Percentiles rank a stretch among this genome's conserved stretches.
Evolutionary conservation across 306 rosid genomes (phyloP).

Genomic region (Neltuma alba): DNA sequence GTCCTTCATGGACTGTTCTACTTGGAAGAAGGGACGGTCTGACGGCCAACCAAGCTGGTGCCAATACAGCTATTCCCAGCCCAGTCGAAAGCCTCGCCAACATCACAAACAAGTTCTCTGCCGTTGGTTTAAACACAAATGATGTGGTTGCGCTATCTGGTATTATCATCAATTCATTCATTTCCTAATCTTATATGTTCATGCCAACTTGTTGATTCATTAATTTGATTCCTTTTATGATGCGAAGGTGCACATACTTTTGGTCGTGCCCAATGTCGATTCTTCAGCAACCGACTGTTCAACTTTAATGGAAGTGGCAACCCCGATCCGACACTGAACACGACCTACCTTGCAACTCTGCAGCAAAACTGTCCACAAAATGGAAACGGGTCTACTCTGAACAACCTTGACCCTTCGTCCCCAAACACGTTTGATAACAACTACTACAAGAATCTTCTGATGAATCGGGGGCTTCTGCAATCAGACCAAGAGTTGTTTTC

Average conservation of each 20-base stretch:
- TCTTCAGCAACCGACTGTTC: slow-evolving; percentile 54
- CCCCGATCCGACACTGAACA: slow-evolving; percentile 63
- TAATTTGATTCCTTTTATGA: background rate
- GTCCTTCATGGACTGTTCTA: slow-evolving; percentile 68
- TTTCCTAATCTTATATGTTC: background rate
- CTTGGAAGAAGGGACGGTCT: slow-evolving; percentile 75
- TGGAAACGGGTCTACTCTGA: slow-evolving; percentile 43
- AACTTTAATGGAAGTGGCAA: slow-evolving; percentile 48
- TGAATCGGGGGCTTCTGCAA: slow-evolving; percentile 55
- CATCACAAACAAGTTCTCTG: slow-evolving; percentile 59
- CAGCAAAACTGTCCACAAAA: slow-evolving; percentile 64
- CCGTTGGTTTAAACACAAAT: slow-evolving; percentile 56
- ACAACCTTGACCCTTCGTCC: slow-evolving; percentile 56
- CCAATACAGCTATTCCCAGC: slow-evolving; percentile 55
- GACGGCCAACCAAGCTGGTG: slow-evolving; percentile 67
- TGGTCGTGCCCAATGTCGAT: slow-evolving; percentile 65
- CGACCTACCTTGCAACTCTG: slow-evolving; percentile 54
- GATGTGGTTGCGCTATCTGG: slow-evolving; percentile 82
- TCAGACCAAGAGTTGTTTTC: slow-evolving; percentile 68
- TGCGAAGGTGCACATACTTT: slow-evolving; percentile 70
- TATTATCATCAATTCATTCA: slow-evolving; percentile 29
- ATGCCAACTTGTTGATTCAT: background rate
- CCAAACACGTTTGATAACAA: slow-evolving; percentile 57
- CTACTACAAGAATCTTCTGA: slow-evolving; percentile 55
- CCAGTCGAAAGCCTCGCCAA: slow-evolving; percentile 55